Evolutionary conservation across 2,329 filamentous ascomycete species (phyloP).

Genomic region (Bipolaris zeicola): DNA sequence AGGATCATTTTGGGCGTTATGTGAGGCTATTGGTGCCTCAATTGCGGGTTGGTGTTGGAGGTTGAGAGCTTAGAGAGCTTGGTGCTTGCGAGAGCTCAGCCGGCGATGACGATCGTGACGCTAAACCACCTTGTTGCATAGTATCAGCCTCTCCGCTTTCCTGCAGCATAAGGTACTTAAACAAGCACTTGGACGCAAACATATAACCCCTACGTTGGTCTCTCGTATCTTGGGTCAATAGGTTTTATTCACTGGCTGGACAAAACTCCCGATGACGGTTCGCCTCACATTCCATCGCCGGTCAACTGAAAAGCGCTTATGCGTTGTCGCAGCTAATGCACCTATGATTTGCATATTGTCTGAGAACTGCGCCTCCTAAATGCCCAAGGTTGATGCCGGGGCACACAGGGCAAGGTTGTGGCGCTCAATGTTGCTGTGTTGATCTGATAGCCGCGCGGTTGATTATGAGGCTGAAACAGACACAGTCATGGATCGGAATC

Average conservation of each 20-base stretch:
- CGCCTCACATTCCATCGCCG: neutral
- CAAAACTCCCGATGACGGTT: neutral
- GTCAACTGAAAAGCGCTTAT: neutral
- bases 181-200: neutral
- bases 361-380: neutral
- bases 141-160: neutral
- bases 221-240: neutral
- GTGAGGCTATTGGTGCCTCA: conserved; percentile 3
- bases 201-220: neutral
- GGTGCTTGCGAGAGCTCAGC: conserved; percentile 8
- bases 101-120: neutral
- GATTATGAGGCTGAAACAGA: neutral
- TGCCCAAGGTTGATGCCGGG: neutral
- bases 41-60: neutral
- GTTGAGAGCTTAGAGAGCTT: neutral
- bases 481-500: neutral
- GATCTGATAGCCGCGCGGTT: conserved; percentile 3
- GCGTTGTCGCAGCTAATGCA: neutral
- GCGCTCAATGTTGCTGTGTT: neutral
- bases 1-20: conserved; percentile 20
- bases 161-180: too few relatives aligned
- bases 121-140: neutral
- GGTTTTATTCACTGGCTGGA: neutral
- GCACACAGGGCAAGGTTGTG: neutral
- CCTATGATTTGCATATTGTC: too few relatives aligned